Evolutionary conservation across 73 alveolate species (phyloP).

Genomic region (Symbiodinium pilosum): DNA sequence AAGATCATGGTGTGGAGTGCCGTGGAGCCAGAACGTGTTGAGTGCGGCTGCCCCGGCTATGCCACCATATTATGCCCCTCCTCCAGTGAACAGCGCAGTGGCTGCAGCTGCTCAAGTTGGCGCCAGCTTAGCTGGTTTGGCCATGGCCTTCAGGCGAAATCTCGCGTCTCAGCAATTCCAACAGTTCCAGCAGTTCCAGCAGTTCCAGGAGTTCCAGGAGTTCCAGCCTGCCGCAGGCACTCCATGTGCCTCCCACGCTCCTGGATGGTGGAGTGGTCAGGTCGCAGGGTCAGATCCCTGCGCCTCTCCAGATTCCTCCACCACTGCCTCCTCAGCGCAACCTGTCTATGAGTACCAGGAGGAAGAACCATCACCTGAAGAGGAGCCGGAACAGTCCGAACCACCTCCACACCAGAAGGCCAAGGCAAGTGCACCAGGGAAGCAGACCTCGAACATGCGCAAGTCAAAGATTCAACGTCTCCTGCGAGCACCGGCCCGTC

Average conservation of each 20-base stretch:
- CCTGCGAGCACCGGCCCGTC: neutral
- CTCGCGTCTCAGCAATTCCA: neutral
- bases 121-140: neutral
- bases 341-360: neutral
- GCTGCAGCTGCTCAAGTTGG: neutral
- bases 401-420: too few species aligned
- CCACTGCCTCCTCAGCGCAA: neutral
- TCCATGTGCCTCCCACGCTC: neutral
- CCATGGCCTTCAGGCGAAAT: neutral
- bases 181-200: too few species aligned
- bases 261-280: constrained; percentile 2
- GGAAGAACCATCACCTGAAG: neutral
- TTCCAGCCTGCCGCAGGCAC: too few species aligned
- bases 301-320: neutral
- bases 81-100: neutral
- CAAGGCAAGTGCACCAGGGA: too few species aligned
- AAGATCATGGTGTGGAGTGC: neutral
- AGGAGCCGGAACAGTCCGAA: neutral
- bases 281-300: neutral
- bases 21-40: neutral
- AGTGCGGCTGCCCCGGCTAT: neutral
- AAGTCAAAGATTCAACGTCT: neutral
- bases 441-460: too few species aligned
- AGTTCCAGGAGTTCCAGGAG: too few species aligned
- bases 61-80: neutral